Base-by-base conservation (phyloP, 257 asterid species). In the Parsonsia alboflavescens region DNA sequence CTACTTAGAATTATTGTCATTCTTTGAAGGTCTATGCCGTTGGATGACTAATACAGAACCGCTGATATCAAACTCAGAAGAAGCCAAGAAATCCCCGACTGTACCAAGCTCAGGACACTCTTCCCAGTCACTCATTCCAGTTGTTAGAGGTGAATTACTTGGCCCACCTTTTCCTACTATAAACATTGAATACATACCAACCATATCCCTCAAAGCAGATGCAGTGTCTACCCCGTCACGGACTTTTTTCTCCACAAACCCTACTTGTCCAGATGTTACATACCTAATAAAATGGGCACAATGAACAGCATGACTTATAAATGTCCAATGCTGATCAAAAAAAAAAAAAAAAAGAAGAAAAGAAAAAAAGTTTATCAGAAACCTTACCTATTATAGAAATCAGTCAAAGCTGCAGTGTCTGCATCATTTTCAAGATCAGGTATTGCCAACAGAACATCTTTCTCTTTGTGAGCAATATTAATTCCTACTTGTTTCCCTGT, bases 51-150 rank as follows among this genome's bases (percentile, higher is more conserved):
- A 85, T 66, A 95, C 93, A 12, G 98, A 95, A 76, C 98, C 93
- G 67, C 98, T 80, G 63, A 86, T 88, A 82, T 95, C 97, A 56
- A 91, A 92, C 30, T 90, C 99, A 48, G 97, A 80, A 74, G 99
- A 95, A 77, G 99, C 97, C 87, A 95, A 84, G 75, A 92, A 86
- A 79, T 95, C 99, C 21, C 99, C 99, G 76, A 95, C 89, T 79
- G 88, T 90, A 39, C 99, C 99, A 9, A 95, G 98, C 87, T 91
- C 99, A 1, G 97, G 98, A 79, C 98, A 92, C 82, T 92, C 99
- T 85, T 92, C 99, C 99, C 97, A 95, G 80, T 95, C 99, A 77
- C 99, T 92, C 89, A 95, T 79, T 66, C 98, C 96, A 2, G 88
- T 89, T 48, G 93, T 90, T 77, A 92, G 72, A 22, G 81, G 73